Conservation (phyloP, 768 basidiomycete genomes). For the Russula emetica region DNA sequence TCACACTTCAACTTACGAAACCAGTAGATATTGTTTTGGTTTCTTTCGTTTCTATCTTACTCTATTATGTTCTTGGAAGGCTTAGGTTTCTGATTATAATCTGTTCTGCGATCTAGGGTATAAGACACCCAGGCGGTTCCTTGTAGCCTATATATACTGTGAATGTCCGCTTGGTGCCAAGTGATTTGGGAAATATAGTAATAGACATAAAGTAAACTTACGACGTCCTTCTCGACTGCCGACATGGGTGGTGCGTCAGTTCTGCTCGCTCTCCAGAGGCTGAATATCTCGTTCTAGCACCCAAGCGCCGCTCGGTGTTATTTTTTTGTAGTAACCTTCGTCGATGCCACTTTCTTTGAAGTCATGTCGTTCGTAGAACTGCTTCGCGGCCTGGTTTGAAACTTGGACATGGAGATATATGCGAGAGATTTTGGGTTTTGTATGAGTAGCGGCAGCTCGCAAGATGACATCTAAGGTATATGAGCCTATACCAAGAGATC, state of each 20-base stretch:
- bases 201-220: conserved; percentile 18
- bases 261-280: neutral
- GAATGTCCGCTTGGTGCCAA: conserved; percentile 8
- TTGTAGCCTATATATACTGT: conserved; percentile 27
- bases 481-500: conserved; percentile 71
- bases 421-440: conserved; percentile 58
- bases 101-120: conserved; percentile 12
- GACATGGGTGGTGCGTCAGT: neutral
- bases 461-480: conserved; percentile 65
- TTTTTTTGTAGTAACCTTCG: conserved; percentile 86
- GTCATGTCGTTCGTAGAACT: conserved; percentile 80
- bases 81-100: conserved; percentile 25
- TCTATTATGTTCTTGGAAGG: conserved; percentile 1
- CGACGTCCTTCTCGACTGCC: neutral
- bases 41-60: conserved; percentile 7
- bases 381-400: conserved; percentile 72
- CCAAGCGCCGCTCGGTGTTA: conserved; percentile 81
- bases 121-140: conserved; percentile 19
- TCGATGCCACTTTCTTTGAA: conserved; percentile 65
- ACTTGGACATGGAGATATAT: conserved; percentile 85
- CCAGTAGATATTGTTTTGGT: neutral
- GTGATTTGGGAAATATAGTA: conserved; percentile 16
- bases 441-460: conserved; percentile 52
- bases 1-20: conserved; percentile 12
- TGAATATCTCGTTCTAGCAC: conserved; percentile 61